These are phyloP conservation scores for Chalaropsis ovoidea DNA, from an alignment of 2,329 filamentous ascomycete species.

Conservation along the genomic window DNA sequence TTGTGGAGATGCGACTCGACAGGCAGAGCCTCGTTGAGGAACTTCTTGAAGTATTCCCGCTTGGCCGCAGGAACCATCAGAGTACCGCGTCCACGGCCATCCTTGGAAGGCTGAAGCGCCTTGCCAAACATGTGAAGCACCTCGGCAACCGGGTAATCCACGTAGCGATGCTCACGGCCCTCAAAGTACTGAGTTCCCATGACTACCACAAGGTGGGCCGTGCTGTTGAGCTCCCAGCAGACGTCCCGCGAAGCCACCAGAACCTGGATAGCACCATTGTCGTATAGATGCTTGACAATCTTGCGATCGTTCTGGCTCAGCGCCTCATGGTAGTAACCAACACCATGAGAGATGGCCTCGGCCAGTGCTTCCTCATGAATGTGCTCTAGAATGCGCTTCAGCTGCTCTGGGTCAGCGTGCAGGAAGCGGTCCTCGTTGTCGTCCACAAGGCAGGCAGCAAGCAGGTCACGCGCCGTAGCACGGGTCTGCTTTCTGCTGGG, in stretches of 20 bases:
- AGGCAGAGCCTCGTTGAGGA: conserved; percentile 87
- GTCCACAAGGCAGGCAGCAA: conserved; percentile 77
- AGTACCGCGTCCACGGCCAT: conserved; percentile 79
- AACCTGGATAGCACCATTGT: conserved; percentile 79
- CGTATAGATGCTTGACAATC: conserved; percentile 87
- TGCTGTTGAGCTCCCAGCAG: conserved; percentile 87
- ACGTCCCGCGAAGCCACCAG: conserved; percentile 69
- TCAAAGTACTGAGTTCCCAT: conserved; percentile 99
- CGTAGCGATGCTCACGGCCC: conserved; percentile 89
- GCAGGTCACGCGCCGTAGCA: conserved; percentile 72
- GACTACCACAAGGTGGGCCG: conserved; percentile 81
- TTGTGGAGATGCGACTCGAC: conserved; percentile 90
- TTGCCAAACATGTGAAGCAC: conserved; percentile 97
- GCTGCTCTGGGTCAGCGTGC: conserved; percentile 70
- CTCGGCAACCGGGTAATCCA: conserved; percentile 90
- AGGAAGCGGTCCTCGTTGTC: conserved; percentile 92
- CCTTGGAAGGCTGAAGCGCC: conserved; percentile 65
- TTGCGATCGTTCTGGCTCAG: conserved; percentile 79
- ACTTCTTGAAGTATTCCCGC: conserved; percentile 98
- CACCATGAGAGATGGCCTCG: conserved; percentile 82
- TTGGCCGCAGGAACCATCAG: conserved; percentile 92
- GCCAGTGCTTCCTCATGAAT: conserved; percentile 79
- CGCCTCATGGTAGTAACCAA: conserved; percentile 96
- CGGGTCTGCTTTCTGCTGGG: conserved; percentile 89
- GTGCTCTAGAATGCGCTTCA: conserved; percentile 68